Base-by-base conservation (phyloP, 176 grass and related monocot species). In the Tillandsia fasciculata region DNA sequence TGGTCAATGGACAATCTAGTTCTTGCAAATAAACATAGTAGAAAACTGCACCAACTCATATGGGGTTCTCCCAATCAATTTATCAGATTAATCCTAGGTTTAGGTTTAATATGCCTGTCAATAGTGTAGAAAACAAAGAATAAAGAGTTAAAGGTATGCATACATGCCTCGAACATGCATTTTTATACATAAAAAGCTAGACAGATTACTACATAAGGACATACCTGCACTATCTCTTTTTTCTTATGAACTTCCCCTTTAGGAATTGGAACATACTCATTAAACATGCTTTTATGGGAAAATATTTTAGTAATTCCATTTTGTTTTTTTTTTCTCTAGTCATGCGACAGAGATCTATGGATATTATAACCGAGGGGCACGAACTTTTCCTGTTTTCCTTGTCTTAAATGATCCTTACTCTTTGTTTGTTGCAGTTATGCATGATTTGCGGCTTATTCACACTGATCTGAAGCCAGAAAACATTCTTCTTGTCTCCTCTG, bases 231-330 rank as follows among this genome's bases (percentile, higher is more conserved):
- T 50, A 99, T 84, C 77, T 99, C 94, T 47, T 99, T 99, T 87
- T 88, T 97, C 82, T 99, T 99, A 67, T 84, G 84, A 57, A 99
- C 94, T 71, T 99, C 94, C 14, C 89, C 94, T 90, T 99, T 99
- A 47, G 94, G 94, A 72, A 99, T 90, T 27, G 89, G 94, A 63
- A 99, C 94, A 83, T 99, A 99, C 72, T 99, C 94, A 20, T 33
- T 77, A 50, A 18, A n/a, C 22, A 20, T 22, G 8, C 22, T 61
- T 61, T 18, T 61, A 18, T 61, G 56, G 17, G 13, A 57, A 7
- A 18, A 9, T 0, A 10, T 29, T 42, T 72, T 50, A 11, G 28
- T 11, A n/a, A 65, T 8, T 3, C 48, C 18, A 76, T 72, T 27
- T 26, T 70, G 52, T 66, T 66, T 22, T 54, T 68, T 77, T 77